These are phyloP conservation scores for Populus hybrid DNA, from an alignment of 441 rosid species.

Conservation along the genomic window DNA sequence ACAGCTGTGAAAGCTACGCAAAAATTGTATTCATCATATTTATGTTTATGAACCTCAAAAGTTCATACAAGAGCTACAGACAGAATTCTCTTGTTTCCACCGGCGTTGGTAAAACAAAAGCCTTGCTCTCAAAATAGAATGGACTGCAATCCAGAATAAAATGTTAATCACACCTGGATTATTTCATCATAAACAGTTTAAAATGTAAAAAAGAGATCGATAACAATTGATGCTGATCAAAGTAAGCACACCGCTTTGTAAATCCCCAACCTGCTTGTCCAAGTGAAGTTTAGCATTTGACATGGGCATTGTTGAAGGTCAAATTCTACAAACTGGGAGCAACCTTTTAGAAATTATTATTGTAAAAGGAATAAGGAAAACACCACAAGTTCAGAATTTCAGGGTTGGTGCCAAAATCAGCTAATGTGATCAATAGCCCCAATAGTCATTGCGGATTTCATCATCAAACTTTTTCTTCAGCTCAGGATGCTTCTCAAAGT, in stretches of 20 bases:
- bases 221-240: background rate
- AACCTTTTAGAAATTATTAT: slow-evolving; percentile 20
- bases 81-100: background rate
- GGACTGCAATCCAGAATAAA: background rate
- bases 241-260: background rate
- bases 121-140: too few species aligned
- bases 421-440: slow-evolving; percentile 60
- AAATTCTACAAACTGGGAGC: slow-evolving; percentile 14
- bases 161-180: background rate
- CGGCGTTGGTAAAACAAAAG: background rate
- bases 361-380: slow-evolving; percentile 11
- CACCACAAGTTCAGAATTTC: slow-evolving; percentile 13
- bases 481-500: slow-evolving; percentile 94
- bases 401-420: slow-evolving; percentile 4
- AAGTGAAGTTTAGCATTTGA: background rate
- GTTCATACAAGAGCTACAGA: background rate
- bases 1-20: too few species aligned
- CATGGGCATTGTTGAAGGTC: slow-evolving; percentile 1
- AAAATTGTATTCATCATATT: background rate
- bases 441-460: slow-evolving; percentile 85
- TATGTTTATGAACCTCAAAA: background rate
- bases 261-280: background rate
- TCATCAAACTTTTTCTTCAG: slow-evolving; percentile 95
- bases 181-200: too few species aligned
- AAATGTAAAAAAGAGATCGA: background rate